phyloP scores from a whole-genome alignment of 306 rosid species.

The Casuarina glauca region DNA sequence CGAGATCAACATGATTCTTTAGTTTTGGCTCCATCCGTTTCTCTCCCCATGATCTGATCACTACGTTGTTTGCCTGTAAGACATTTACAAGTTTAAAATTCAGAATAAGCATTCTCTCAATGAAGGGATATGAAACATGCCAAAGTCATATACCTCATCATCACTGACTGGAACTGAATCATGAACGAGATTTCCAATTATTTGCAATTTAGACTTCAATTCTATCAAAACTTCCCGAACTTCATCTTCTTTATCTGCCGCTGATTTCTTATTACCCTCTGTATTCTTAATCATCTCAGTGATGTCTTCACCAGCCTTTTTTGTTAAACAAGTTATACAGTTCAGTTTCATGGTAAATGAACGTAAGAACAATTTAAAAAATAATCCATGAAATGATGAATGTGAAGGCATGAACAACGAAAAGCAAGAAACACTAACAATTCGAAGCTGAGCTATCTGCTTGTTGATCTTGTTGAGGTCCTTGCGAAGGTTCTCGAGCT shows the following conservation, averaged over 20 bases:
- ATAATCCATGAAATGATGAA: no score
- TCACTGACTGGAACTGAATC: no score
- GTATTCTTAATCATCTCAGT: slow-evolving; percentile 50
- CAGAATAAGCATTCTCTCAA: neutral
- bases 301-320: slow-evolving; percentile 65
- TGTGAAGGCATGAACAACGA: no score
- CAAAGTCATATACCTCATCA: slow-evolving; percentile 51
- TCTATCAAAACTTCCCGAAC: slow-evolving; percentile 15
- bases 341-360: slow-evolving; percentile 1
- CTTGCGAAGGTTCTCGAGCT: no score
- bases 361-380: neutral
- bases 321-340: neutral
- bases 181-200: no score
- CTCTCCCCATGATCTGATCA: no score
- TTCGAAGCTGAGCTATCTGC: no score
- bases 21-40: no score
- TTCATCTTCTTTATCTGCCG: slow-evolving; percentile 76
- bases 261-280: slow-evolving; percentile 53
- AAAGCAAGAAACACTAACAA: no score
- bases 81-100: neutral
- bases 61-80: slow-evolving; percentile 2
- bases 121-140: neutral
- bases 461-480: no score
- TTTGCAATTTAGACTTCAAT: no score
- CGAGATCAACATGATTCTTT: no score